Evolutionary conservation across 176 grass and related monocot species (phyloP), one percentile per base, ranked within the genome.

Genomic region (Musa acuminata): DNA sequence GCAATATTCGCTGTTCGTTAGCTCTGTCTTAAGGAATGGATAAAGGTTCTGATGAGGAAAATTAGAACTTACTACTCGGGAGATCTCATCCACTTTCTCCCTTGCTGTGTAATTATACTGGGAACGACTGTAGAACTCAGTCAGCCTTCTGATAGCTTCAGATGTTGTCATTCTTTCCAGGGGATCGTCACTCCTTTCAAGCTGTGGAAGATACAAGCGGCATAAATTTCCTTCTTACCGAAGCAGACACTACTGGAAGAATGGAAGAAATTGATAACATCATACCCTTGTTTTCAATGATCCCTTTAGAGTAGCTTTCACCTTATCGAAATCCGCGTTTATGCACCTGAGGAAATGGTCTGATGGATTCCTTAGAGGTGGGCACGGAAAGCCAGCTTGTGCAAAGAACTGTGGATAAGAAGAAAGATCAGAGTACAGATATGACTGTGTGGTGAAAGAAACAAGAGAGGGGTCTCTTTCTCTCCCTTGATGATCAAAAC

Each of bases 251-350:
- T 60, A 12, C 9, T 73, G 14, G 12, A 58, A 55, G 12, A 3
- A n/a, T 26, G 3, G 10, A n/a, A n/a, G 1, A 1, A 20, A 20
- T 13, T 48, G 35, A 43, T 43, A 43, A 6, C 35, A 43, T 43
- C 55, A 81, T 89, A 99, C 96, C 87, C 78, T 89, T 57, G 82
- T 76, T 82, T 99, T 94, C 65, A 99, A 76, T 0, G 96, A 99
- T 63, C 90, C 96, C 75, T 99, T 99, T 8, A 99, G 83, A 74
- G 96, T 99, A 79, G 86, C 91, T 79, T 99, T 99, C 50, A 99
- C 96, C 86, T 99, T 99, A 83, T 99, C 96, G 49, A 99, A 99
- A 62, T 99, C 96, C 0, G 96, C 91, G 71, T 99, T 99, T 51
- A 99, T 86, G 71, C 96, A 99, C 79, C 88, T 82, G 52, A 99